These are phyloP conservation scores for Mortierella alpina DNA, from an alignment of 192 early-diverging fungal species.

Conservation along the genomic window DNA sequence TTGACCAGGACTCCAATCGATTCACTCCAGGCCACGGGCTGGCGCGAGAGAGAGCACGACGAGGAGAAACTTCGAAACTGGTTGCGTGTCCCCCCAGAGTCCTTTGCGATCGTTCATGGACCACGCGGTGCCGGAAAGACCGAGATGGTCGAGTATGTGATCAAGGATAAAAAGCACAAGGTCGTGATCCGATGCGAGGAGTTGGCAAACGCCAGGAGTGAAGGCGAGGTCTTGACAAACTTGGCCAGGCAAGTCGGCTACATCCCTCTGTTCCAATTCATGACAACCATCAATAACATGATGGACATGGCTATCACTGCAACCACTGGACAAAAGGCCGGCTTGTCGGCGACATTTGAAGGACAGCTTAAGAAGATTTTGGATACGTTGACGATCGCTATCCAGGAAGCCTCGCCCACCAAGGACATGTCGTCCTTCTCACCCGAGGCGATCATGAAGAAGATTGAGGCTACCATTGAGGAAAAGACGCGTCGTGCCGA, in stretches of 20 bases:
- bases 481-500: slow-evolving; percentile 25
- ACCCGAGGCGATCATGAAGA: slow-evolving; percentile 51
- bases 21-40: slow-evolving; percentile 48
- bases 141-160: slow-evolving; percentile 77
- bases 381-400: slow-evolving; percentile 78
- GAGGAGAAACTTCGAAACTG: slow-evolving; percentile 65
- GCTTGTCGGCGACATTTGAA: slow-evolving; percentile 83
- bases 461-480: slow-evolving; percentile 36
- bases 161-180: slow-evolving; percentile 75
- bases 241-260: slow-evolving; percentile 91
- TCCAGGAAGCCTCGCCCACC: slow-evolving; percentile 42
- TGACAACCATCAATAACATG: slow-evolving; percentile 76
- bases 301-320: slow-evolving; percentile 88
- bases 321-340: slow-evolving; percentile 88
- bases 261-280: slow-evolving; percentile 90
- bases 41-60: slow-evolving; percentile 70
- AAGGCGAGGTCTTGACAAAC: slow-evolving; percentile 76
- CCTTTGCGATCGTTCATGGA: slow-evolving; percentile 86
- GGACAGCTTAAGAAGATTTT: slow-evolving; percentile 86
- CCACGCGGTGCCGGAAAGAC: slow-evolving; percentile 88
- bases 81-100: slow-evolving; percentile 74
- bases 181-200: slow-evolving; percentile 84
- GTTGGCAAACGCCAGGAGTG: slow-evolving; percentile 77
- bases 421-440: slow-evolving; percentile 59
- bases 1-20: slow-evolving; percentile 29